A percentile compares a stretch with the other conserved stretches of the same genome.
Conservation (phyloP, 371 early-diverging fungal species). For the Circinella umbellata region DNA sequence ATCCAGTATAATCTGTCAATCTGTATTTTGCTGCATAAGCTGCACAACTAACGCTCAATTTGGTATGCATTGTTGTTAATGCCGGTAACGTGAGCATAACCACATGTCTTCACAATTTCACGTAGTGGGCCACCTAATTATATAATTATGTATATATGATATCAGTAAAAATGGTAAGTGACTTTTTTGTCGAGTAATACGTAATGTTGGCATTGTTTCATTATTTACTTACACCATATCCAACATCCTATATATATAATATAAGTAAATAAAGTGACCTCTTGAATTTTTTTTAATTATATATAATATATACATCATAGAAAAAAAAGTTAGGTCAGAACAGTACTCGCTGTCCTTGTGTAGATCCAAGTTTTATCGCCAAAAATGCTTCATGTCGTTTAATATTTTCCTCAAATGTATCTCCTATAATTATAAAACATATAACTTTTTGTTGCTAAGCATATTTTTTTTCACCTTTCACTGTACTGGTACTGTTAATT, state of each 20-base stretch:
- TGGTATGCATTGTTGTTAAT: slow-evolving; percentile 88
- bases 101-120: slow-evolving; percentile 74
- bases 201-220: too few species aligned
- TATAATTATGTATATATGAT: too few species aligned
- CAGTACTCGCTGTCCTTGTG: slow-evolving; percentile 64
- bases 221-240: slow-evolving; percentile 77
- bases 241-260: slow-evolving; percentile 67
- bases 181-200: too few species aligned
- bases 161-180: too few species aligned
- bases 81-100: slow-evolving; percentile 73
- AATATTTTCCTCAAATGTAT: slow-evolving; percentile 69
- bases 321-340: slow-evolving; percentile 29
- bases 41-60: slow-evolving; percentile 71
- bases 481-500: too few species aligned
- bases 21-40: slow-evolving; percentile 67
- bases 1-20: slow-evolving; percentile 49
- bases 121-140: slow-evolving; percentile 78
- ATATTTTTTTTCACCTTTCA: too few species aligned
- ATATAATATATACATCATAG: too few species aligned
- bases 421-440: slow-evolving; percentile 33
- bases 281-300: too few species aligned
- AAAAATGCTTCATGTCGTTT: slow-evolving; percentile 79
- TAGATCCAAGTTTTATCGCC: slow-evolving; percentile 64
- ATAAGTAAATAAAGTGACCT: not conserved
- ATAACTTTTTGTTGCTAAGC: too few species aligned